Percentiles rank a stretch among this genome's conserved stretches.
phyloP scores from a whole-genome alignment of 441 rosid genomes.

The Aquilaria agallochum region DNA sequence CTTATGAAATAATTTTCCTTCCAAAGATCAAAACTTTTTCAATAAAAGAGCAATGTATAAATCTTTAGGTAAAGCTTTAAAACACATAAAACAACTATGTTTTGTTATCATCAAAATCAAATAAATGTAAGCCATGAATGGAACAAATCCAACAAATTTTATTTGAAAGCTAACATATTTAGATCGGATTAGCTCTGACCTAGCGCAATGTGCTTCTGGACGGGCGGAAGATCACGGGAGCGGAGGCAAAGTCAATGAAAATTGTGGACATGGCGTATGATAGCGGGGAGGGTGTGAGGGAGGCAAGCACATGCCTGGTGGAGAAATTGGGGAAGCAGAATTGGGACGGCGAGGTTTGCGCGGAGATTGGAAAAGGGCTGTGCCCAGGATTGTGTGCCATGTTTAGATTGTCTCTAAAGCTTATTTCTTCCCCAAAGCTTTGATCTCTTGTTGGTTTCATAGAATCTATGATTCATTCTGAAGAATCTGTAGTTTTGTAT shows the following conservation, averaged over 20 bases:
- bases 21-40: too few species aligned
- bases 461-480: too few species aligned
- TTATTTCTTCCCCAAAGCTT: slow-evolving; percentile 9
- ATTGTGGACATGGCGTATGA: slow-evolving; percentile 37
- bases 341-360: slow-evolving; percentile 41
- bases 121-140: too few species aligned
- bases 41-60: too few species aligned
- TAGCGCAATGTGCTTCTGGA: slow-evolving; percentile 35
- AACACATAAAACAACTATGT: too few species aligned
- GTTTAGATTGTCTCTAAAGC: slow-evolving; percentile 25
- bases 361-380: slow-evolving; percentile 47
- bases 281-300: slow-evolving; percentile 28
- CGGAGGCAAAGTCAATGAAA: slow-evolving; percentile 44
- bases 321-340: slow-evolving; percentile 31
- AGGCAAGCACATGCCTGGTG: slow-evolving; percentile 29
- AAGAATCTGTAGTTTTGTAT: too few species aligned
- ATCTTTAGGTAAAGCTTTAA: too few species aligned
- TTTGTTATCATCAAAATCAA: too few species aligned
- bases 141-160: too few species aligned
- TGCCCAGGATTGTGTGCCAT: slow-evolving; percentile 34
- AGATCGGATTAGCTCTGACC: slow-evolving; percentile 25
- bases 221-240: slow-evolving; percentile 42
- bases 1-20: too few species aligned
- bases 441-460: background rate
- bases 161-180: too few species aligned